A percentile compares a stretch with the other conserved stretches of the same genome.
Conservation (phyloP, 305 asterid species). For the Coffea humblotiana region DNA sequence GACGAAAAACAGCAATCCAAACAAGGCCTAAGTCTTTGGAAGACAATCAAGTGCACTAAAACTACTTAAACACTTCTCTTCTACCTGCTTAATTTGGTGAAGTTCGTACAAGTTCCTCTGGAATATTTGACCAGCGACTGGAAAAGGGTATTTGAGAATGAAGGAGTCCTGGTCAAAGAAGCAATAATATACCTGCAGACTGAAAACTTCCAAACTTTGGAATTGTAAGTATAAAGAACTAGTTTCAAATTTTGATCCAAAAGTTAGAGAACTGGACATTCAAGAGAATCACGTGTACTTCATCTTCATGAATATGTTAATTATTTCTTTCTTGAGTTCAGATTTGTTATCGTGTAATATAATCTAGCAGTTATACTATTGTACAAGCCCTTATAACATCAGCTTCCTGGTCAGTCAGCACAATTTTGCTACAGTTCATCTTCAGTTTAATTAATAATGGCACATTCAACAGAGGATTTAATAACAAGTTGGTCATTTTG, state of each 20-base stretch:
- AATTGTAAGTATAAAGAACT: background rate
- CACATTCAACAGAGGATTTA: background rate
- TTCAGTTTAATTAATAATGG: background rate
- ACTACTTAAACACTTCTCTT: constrained; percentile 8
- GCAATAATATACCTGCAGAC: background rate
- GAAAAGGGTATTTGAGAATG: constrained; percentile 9
- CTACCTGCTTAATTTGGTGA: constrained; percentile 2
- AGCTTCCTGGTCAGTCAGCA: constrained; percentile 2
- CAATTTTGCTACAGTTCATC: background rate
- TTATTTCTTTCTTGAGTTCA: background rate
- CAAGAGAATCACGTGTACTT: constrained; percentile 2
- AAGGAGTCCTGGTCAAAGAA: constrained; percentile 8
- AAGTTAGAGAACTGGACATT: constrained; percentile 3
- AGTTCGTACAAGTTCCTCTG: background rate
- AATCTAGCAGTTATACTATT: background rate
- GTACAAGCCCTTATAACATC: background rate
- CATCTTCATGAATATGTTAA: background rate
- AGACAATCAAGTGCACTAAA: constrained; percentile 2
- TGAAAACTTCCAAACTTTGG: background rate
- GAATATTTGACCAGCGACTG: constrained; percentile 9
- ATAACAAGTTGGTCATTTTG: constrained; percentile 3
- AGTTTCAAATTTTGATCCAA: background rate
- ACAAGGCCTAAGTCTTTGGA: background rate
- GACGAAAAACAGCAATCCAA: too few relatives aligned
- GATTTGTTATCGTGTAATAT: background rate